Evolutionary conservation across 768 basidiomycete genomes (phyloP).

Genomic region (Boletus bicolor): DNA sequence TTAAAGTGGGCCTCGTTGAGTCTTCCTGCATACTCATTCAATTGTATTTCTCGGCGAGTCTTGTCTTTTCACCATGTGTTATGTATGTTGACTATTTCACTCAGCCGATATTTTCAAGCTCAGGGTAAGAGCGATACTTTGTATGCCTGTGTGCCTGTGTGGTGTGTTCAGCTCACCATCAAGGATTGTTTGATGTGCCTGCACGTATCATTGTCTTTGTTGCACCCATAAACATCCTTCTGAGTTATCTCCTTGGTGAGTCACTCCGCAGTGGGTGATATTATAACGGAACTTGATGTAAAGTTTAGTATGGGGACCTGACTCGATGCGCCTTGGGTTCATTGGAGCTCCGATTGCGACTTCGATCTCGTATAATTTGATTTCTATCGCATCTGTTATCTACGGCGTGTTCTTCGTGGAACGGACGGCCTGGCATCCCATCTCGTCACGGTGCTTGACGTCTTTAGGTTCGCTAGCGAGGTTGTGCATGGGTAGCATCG

Average conservation of each 20-base stretch:
- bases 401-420: constrained; percentile 66
- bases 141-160: constrained; percentile 16
- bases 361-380: constrained; percentile 82
- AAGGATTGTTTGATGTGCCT: constrained; percentile 78
- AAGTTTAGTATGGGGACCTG: constrained; percentile 87
- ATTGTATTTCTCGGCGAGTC: constrained; percentile 45
- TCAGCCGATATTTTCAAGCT: constrained; percentile 60
- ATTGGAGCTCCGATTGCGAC: constrained; percentile 91
- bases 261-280: background rate
- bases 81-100: constrained; percentile 44
- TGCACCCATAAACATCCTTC: constrained; percentile 77
- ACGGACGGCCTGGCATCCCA: constrained; percentile 81
- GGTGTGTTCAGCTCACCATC: constrained; percentile 1
- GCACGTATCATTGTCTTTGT: constrained; percentile 79
- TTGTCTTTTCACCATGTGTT: constrained; percentile 9
- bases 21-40: constrained; percentile 68
- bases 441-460: constrained; percentile 61
- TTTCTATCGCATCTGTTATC: constrained; percentile 54
- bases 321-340: constrained; percentile 75
- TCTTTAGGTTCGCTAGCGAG: constrained; percentile 65
- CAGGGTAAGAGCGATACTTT: constrained; percentile 54
- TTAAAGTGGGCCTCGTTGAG: constrained; percentile 71
- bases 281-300: constrained; percentile 42
- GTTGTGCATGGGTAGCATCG: constrained; percentile 80
- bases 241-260: constrained; percentile 81